Conservation (phyloP, 2,329 filamentous ascomycete species). For the Amauroascus verrucosus region DNA sequence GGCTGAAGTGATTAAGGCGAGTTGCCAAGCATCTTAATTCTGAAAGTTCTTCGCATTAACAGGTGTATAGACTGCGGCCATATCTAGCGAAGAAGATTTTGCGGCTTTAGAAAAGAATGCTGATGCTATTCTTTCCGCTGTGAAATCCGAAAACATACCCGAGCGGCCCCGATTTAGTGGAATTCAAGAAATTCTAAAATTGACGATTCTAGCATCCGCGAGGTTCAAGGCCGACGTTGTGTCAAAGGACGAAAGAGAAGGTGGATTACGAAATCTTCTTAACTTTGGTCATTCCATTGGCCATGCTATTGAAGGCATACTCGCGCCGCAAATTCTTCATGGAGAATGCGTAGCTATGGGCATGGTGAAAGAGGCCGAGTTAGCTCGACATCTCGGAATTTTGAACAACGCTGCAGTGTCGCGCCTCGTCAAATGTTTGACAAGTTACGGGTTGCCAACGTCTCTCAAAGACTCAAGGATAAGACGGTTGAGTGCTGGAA, state of each 20-base stretch:
- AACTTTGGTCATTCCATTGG: slow-evolving; percentile 99
- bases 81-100: slow-evolving; percentile 87
- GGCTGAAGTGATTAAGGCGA: slow-evolving; percentile 83
- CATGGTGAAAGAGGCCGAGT: slow-evolving; percentile 95
- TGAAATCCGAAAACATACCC: slow-evolving; percentile 51
- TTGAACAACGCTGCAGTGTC: slow-evolving; percentile 80
- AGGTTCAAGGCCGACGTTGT: slow-evolving; percentile 90
- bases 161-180: slow-evolving; percentile 54
- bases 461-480: slow-evolving; percentile 76
- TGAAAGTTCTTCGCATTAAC: not conserved
- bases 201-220: slow-evolving; percentile 81
- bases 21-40: slow-evolving; percentile 2
- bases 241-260: slow-evolving; percentile 86
- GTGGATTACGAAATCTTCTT: slow-evolving; percentile 81
- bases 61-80: slow-evolving; percentile 65
- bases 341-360: slow-evolving; percentile 94
- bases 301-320: slow-evolving; percentile 88
- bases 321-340: slow-evolving; percentile 90
- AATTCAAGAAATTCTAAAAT: slow-evolving; percentile 61
- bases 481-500: slow-evolving; percentile 70
- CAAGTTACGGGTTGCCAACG: slow-evolving; percentile 84
- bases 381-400: slow-evolving; percentile 79
- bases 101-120: slow-evolving; percentile 72
- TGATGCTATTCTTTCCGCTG: slow-evolving; percentile 59
- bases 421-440: slow-evolving; percentile 80